Percentiles rank a stretch among this genome's conserved stretches.
These are phyloP conservation scores for Syncephalis plumigaleata DNA, from an alignment of 371 early-diverging fungal genomes.

Conservation along the genomic window DNA sequence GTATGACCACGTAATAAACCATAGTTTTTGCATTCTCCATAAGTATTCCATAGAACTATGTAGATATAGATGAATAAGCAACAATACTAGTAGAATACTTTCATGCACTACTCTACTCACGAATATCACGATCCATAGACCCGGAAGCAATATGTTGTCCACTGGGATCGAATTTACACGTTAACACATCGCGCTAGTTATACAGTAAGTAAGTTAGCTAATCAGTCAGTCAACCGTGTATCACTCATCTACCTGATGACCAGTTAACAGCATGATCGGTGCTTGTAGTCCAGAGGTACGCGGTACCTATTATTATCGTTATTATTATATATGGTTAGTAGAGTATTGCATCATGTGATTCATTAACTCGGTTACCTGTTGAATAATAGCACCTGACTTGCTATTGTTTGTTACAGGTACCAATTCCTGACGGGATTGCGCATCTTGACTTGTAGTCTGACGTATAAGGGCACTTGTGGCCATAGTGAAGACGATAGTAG, in stretches of 20 bases:
- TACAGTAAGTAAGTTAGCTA: slow-evolving; percentile 7
- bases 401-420: too few relatives aligned
- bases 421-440: too few relatives aligned
- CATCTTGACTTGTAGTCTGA: too few relatives aligned
- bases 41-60: slow-evolving; percentile 81
- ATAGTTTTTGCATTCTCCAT: slow-evolving; percentile 78
- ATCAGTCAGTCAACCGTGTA: not conserved
- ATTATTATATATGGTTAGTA: too few relatives aligned
- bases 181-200: slow-evolving; percentile 59
- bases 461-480: too few relatives aligned
- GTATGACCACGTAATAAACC: slow-evolving; percentile 70
- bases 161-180: slow-evolving; percentile 67
- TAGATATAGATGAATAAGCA: not conserved
- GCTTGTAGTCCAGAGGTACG: slow-evolving; percentile 74
- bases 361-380: too few relatives aligned
- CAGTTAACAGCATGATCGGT: slow-evolving; percentile 75
- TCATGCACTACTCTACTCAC: slow-evolving; percentile 20
- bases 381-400: too few relatives aligned
- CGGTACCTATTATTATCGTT: slow-evolving; percentile 23
- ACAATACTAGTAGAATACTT: not conserved
- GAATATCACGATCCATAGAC: slow-evolving; percentile 61
- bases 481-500: too few relatives aligned
- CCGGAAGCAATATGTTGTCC: slow-evolving; percentile 77
- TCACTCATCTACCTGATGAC: slow-evolving; percentile 35
- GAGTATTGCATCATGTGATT: too few relatives aligned